These are phyloP conservation scores for Talaromyces adpressus DNA, from an alignment of 495 filamentous ascomycete genomes.

Conservation along the genomic window DNA sequence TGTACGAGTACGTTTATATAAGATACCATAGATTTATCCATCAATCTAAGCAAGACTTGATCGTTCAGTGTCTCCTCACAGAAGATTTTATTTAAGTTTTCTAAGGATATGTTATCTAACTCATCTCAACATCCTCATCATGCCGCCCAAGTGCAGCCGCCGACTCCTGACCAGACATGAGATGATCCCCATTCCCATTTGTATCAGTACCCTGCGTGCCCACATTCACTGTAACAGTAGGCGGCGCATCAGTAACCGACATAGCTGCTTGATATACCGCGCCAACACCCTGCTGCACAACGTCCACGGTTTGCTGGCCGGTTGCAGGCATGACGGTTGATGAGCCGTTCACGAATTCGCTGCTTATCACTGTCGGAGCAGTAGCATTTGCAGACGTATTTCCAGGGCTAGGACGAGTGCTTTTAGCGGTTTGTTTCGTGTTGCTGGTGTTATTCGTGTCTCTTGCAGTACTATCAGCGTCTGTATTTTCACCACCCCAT, in stretches of 20 bases:
- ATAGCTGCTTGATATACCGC: constrained; percentile 6
- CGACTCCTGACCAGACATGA: background rate
- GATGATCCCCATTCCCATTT: background rate
- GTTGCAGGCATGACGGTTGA: constrained; percentile 3
- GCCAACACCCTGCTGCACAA: constrained; percentile 6
- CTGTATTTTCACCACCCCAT: constrained; percentile 30
- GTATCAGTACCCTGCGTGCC: background rate
- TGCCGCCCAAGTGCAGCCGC: background rate
- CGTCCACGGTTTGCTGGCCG: background rate
- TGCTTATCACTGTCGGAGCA: background rate
- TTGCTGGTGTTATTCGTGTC: constrained; percentile 20
- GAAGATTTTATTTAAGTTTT: background rate
- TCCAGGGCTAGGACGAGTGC: background rate
- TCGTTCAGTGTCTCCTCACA: background rate
- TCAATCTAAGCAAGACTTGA: background rate
- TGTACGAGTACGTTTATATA: background rate
- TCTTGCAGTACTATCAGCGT: constrained; percentile 30
- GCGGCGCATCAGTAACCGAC: background rate
- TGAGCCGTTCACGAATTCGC: background rate
- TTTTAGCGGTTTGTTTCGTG: background rate
- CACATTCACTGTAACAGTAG: background rate
- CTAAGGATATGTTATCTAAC: background rate
- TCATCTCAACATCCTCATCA: constrained; percentile 39
- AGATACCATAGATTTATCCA: background rate
- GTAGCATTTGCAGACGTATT: background rate